These are phyloP conservation scores for Zhuliangozyma parablackwelliae DNA, from an alignment of 1,139 yeast genomes.

Conservation along the genomic window DNA sequence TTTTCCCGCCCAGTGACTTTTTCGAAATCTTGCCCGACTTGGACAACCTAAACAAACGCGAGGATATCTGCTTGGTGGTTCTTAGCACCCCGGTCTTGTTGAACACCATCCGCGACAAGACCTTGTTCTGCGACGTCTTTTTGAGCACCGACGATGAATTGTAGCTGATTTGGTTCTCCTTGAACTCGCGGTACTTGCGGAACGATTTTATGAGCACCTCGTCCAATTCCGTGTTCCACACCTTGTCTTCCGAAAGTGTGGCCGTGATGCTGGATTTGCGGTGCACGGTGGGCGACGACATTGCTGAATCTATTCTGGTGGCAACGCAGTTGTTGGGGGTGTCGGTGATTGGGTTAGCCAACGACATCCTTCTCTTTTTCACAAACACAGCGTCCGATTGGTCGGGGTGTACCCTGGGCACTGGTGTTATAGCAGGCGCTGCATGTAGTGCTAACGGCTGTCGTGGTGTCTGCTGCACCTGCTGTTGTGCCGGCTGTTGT, in stretches of 20 bases:
- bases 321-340: conserved; percentile 40
- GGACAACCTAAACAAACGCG: conserved; percentile 25
- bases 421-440: too few species aligned
- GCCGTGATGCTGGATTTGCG: conserved; percentile 7
- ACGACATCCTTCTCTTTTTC: conserved; percentile 8
- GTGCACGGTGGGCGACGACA: conserved; percentile 28
- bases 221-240: conserved; percentile 38
- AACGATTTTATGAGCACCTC: conserved; percentile 33
- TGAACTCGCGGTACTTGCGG: conserved; percentile 32
- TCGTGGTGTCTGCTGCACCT: not conserved
- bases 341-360: conserved; percentile 11
- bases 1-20: conserved; percentile 6
- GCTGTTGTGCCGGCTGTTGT: not conserved
- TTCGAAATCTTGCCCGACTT: conserved; percentile 15
- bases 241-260: conserved; percentile 20
- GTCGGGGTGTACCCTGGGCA: too few species aligned
- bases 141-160: conserved; percentile 24
- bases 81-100: conserved; percentile 35
- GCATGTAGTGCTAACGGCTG: not conserved
- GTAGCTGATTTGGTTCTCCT: conserved; percentile 19
- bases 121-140: conserved; percentile 38
- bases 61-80: conserved; percentile 39
- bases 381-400: too few species aligned
- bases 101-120: conserved; percentile 38
- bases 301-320: conserved; percentile 30